These are phyloP conservation scores for Filosporella fistucella DNA, from an alignment of 495 filamentous ascomycete genomes.

Conservation along the genomic window DNA sequence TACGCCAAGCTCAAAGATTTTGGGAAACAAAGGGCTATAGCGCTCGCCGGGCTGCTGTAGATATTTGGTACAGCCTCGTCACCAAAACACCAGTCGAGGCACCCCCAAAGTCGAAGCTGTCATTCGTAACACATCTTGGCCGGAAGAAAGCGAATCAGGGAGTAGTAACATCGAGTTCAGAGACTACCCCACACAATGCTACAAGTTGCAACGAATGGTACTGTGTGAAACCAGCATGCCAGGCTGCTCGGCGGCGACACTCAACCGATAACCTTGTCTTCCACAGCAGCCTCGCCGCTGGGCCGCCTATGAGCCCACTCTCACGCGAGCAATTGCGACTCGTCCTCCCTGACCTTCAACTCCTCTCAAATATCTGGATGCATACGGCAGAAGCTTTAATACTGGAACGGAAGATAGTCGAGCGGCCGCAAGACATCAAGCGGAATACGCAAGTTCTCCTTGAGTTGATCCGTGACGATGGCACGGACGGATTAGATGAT, in stretches of 20 bases:
- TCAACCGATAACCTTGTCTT: constrained; percentile 37
- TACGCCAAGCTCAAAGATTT: constrained; percentile 49
- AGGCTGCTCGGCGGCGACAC: constrained; percentile 22
- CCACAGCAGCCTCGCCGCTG: constrained; percentile 44
- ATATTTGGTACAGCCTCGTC: constrained; percentile 46
- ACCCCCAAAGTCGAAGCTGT: constrained; percentile 36
- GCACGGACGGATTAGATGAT: constrained; percentile 43
- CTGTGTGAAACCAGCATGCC: constrained; percentile 27
- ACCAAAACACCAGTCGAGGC: constrained; percentile 35
- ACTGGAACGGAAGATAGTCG: constrained; percentile 46
- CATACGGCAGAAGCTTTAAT: constrained; percentile 51
- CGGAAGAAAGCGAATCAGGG: constrained; percentile 39
- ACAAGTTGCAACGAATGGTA: constrained; percentile 26
- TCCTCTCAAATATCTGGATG: constrained; percentile 44
- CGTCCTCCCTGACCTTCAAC: constrained; percentile 43
- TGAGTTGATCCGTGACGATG: constrained; percentile 49
- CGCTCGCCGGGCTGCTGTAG: constrained; percentile 43
- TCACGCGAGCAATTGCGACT: constrained; percentile 39
- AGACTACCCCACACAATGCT: constrained; percentile 12
- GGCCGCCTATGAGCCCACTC: constrained; percentile 48
- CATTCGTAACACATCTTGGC: constrained; percentile 39
- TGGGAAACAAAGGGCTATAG: constrained; percentile 59
- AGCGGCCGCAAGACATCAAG: constrained; percentile 45
- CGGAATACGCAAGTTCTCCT: constrained; percentile 46
- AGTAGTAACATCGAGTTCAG: constrained; percentile 1